These are phyloP conservation scores for Ogataea polymorpha DNA, from an alignment of 805 yeast genomes.

Conservation along the genomic window DNA sequence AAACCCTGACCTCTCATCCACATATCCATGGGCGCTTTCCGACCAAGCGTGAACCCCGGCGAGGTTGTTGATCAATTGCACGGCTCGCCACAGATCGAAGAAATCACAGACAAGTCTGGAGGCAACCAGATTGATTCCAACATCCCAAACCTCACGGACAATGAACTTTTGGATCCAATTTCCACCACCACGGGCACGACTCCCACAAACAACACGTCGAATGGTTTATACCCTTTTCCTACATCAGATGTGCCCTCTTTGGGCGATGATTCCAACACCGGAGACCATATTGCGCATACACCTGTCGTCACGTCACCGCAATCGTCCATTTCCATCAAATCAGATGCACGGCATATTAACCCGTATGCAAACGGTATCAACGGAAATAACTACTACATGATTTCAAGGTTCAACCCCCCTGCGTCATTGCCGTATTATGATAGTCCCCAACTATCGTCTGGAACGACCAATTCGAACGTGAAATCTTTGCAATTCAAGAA, in stretches of 20 bases:
- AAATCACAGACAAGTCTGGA: conserved; percentile 6
- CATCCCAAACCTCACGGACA: conserved; percentile 7
- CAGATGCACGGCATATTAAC: conserved; percentile 1
- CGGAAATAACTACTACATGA: conserved; percentile 10
- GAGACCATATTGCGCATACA: conserved; percentile 8
- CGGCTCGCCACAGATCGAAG: conserved; percentile 12
- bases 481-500: conserved; percentile 21
- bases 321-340: conserved; percentile 6
- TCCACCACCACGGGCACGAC: conserved; percentile 8
- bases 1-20: not conserved
- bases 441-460: conserved; percentile 5
- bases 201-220: conserved; percentile 1
- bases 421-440: conserved; percentile 15
- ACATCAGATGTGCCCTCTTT: conserved; percentile 11
- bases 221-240: conserved; percentile 11
- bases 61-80: conserved; percentile 3
- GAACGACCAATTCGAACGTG: not conserved
- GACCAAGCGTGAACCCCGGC: conserved; percentile 1
- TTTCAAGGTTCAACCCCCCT: conserved; percentile 15
- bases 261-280: conserved; percentile 4
- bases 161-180: conserved; percentile 13
- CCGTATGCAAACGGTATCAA: conserved; percentile 9
- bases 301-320: conserved; percentile 16
- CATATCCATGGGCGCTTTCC: conserved; percentile 8
- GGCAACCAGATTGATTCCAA: not conserved